These are phyloP conservation scores for Sextonia rubra DNA, from an alignment of 164 flowering plant genomes.

Conservation along the genomic window DNA sequence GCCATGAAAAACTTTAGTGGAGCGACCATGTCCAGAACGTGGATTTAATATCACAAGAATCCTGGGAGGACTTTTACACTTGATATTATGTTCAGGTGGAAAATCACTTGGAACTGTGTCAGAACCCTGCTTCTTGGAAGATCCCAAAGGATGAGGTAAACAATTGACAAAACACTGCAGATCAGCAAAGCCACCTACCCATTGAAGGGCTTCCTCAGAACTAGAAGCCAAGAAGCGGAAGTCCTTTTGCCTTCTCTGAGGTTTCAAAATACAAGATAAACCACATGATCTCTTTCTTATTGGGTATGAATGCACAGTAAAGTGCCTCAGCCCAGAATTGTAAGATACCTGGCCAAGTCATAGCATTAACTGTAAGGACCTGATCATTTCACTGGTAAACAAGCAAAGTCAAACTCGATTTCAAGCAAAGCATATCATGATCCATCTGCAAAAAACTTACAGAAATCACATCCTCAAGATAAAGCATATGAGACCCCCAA, in stretches of 20 bases:
- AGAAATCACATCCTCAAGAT: conserved; percentile 79
- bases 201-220: conserved; percentile 76
- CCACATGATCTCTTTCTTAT: conserved; percentile 52
- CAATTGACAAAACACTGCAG: conserved; percentile 86
- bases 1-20: conserved; percentile 83
- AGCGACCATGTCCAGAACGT: conserved; percentile 95
- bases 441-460: conserved; percentile 32
- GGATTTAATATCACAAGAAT: conserved; percentile 94
- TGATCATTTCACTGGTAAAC: conserved; percentile 1
- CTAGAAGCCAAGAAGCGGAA: conserved; percentile 75
- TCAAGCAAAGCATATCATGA: background rate
- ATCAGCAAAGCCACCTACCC: conserved; percentile 96
- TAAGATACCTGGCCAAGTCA: conserved; percentile 64
- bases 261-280: conserved; percentile 64
- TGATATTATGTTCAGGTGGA: conserved; percentile 58
- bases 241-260: conserved; percentile 66
- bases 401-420: conserved; percentile 1
- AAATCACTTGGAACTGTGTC: conserved; percentile 51
- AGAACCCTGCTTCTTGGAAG: conserved; percentile 76
- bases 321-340: conserved; percentile 75
- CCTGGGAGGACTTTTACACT: conserved; percentile 77
- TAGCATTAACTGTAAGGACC: conserved; percentile 7
- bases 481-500: conserved; percentile 72
- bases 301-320: conserved; percentile 91
- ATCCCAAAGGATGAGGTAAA: conserved; percentile 80